These are phyloP conservation scores for Geranium rotundifolium DNA, from an alignment of 345 rosid genomes.

Conservation along the genomic window DNA sequence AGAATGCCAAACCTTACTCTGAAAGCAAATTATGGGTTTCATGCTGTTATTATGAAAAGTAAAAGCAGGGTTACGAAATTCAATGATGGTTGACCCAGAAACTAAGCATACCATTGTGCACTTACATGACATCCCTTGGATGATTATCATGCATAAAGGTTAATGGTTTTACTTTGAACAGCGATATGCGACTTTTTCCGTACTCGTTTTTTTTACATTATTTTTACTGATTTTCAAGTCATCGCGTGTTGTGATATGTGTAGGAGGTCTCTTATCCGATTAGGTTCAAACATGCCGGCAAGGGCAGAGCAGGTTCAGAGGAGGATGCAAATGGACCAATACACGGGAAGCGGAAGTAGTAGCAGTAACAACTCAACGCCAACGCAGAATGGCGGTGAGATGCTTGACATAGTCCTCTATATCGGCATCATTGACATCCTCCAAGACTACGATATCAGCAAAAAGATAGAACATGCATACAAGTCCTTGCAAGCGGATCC, in stretches of 20 bases:
- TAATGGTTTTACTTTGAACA: too few species aligned
- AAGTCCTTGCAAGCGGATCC: slow-evolving; percentile 88
- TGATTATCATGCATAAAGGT: not conserved
- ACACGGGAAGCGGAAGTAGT: slow-evolving; percentile 51
- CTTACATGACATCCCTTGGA: too few species aligned
- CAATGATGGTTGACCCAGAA: not conserved
- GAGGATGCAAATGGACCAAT: slow-evolving; percentile 80
- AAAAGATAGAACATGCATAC: slow-evolving; percentile 90
- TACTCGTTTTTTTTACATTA: too few species aligned
- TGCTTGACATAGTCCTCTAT: slow-evolving; percentile 69
- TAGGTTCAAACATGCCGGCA: slow-evolving; percentile 98
- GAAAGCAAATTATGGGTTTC: not conserved
- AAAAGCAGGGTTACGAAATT: not conserved
- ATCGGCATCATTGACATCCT: slow-evolving; percentile 87
- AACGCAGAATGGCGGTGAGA: slow-evolving; percentile 60
- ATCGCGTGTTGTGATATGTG: slow-evolving; percentile 1
- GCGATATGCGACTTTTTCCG: too few species aligned
- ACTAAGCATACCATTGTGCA: not conserved
- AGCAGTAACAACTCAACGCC: slow-evolving; percentile 34
- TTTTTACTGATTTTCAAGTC: not conserved
- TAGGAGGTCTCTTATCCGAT: slow-evolving; percentile 79
- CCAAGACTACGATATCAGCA: slow-evolving; percentile 90
- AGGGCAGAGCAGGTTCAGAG: slow-evolving; percentile 71
- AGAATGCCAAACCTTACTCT: not conserved
- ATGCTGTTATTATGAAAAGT: not conserved